Conservation (phyloP, 345 rosid species). For the Heritiera fomes region DNA sequence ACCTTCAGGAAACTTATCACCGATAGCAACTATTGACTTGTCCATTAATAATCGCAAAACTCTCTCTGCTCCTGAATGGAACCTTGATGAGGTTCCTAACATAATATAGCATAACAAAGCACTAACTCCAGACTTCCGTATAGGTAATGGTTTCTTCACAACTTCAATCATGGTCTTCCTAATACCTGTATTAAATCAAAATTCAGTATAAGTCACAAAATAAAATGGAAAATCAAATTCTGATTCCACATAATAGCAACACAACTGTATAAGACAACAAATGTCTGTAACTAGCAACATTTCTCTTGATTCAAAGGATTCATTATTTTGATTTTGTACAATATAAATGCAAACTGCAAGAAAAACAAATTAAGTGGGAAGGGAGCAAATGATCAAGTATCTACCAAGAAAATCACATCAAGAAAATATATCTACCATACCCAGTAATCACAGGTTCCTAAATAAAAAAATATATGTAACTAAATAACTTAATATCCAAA, state of each 20-base stretch:
- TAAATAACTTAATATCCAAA: background rate
- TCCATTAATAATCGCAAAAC: slow-evolving; percentile 53
- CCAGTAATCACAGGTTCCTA: background rate
- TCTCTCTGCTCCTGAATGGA: slow-evolving; percentile 69
- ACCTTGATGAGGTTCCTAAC: slow-evolving; percentile 57
- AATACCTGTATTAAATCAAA: slow-evolving; percentile 50
- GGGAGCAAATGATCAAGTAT: background rate
- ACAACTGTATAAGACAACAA: background rate
- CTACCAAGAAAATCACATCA: background rate
- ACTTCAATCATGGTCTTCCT: slow-evolving; percentile 67
- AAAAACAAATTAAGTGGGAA: background rate
- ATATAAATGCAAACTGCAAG: background rate
- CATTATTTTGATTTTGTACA: background rate
- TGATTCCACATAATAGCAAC: background rate
- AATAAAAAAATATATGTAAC: background rate
- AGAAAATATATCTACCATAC: background rate
- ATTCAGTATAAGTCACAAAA: slow-evolving; percentile 15
- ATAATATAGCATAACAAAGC: slow-evolving; percentile 63
- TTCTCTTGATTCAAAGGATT: background rate
- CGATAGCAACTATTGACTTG: slow-evolving; percentile 47
- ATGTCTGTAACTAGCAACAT: background rate
- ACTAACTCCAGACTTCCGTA: slow-evolving; percentile 59
- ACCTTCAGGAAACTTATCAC: slow-evolving; percentile 61
- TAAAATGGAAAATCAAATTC: slow-evolving; percentile 13
- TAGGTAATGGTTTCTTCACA: slow-evolving; percentile 44